Conservation (phyloP, 169 alveolate genomes). For the Plasmodium ovale region DNA sequence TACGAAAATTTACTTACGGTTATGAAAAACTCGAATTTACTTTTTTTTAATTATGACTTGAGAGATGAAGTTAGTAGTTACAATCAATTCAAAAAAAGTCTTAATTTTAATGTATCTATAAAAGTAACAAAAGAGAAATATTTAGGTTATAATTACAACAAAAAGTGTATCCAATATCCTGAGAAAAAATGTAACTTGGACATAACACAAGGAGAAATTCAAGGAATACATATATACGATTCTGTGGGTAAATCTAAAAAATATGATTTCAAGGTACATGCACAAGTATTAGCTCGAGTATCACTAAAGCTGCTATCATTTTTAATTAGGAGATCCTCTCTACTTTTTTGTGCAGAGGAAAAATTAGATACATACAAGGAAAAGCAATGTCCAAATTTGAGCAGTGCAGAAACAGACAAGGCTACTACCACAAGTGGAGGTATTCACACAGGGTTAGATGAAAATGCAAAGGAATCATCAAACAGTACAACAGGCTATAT, state of each 20-base stretch:
- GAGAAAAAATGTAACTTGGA: slow-evolving; percentile 37
- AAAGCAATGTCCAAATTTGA: background rate
- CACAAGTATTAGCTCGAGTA: slow-evolving; percentile 49
- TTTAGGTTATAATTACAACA: slow-evolving; percentile 63
- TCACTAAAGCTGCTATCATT: slow-evolving; percentile 36
- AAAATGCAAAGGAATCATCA: background rate
- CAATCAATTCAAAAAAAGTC: slow-evolving; percentile 27
- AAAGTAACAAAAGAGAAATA: slow-evolving; percentile 11
- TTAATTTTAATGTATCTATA: slow-evolving; percentile 33
- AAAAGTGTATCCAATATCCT: slow-evolving; percentile 24
- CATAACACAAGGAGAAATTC: slow-evolving; percentile 62
- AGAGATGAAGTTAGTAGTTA: slow-evolving; percentile 14
- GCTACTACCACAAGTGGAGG: background rate
- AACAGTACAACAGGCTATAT: background rate
- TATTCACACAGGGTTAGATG: no score
- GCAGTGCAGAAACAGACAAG: background rate
- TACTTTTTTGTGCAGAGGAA: background rate
- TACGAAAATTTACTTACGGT: slow-evolving; percentile 60
- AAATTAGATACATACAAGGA: background rate
- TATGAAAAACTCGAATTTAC: slow-evolving; percentile 28
- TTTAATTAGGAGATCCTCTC: slow-evolving; percentile 24
- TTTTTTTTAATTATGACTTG: slow-evolving; percentile 30
- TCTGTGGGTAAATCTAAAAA: slow-evolving; percentile 28
- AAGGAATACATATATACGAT: slow-evolving; percentile 61
- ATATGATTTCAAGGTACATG: slow-evolving; percentile 69